Evolutionary conservation across 345 rosid species (phyloP), one percentile per base, ranked within the genome.

Genomic region (Moricandia moricandioides): DNA sequence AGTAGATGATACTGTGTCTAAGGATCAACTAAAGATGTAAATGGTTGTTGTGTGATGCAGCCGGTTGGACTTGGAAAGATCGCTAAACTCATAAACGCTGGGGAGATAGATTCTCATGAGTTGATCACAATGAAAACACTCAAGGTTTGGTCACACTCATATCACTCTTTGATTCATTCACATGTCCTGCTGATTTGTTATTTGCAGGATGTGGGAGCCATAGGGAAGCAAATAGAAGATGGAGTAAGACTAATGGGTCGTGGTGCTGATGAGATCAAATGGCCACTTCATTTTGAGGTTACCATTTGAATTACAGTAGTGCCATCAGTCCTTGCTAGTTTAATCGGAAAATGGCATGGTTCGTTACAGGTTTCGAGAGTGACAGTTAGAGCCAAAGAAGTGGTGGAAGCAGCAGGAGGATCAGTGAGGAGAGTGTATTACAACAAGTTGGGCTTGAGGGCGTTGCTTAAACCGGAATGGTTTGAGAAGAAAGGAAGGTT

Each of bases 211-310:
- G 79, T 79, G 65, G 90, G 91, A 58, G 97, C 97, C 21, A 78
- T 92, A 58, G 97, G 97, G 43, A 95, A 89, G 84, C 91, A 92
- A 82, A 92, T 95, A 77, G 75, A 87, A 86, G 96, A 95, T 51
- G 99, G 97, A 72, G 97, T 90, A 68, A 86, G 99, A 82, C 78
- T 95, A 84, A 90, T 90, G 97, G 97, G 93, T 5, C 92, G 99
- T 51, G 99, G 96, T 51, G 79, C 85, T 49, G 98, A 92, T 65
- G 83, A 90, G 64, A 90, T 95, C 79, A 79, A 88, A 70, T 95
- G 99, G 99, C 96, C 97, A 55, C 88, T 95, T 76, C 93, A 92
- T 83, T 85, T 92, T 6, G 97, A 95, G 97, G 97, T 91, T 56
- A 49, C 54, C 61, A 31, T 63, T 70, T 56, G 40, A 30, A 11